These are phyloP conservation scores for Erysiphe pisi DNA, from an alignment of 2,329 filamentous ascomycete genomes.

Conservation along the genomic window DNA sequence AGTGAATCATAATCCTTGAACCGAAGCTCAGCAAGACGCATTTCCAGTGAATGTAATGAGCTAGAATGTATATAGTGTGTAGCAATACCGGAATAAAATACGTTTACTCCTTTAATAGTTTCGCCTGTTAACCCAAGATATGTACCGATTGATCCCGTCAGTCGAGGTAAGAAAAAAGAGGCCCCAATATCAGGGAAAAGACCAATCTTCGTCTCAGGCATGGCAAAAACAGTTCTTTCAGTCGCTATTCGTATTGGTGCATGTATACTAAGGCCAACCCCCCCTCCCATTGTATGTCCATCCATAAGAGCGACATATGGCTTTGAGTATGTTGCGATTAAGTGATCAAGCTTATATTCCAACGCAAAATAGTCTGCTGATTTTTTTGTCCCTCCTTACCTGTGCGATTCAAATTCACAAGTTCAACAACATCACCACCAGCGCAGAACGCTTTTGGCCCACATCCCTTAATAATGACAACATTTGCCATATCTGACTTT, in stretches of 20 bases:
- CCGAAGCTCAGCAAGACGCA: conserved; percentile 74
- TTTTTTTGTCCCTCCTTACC: conserved; percentile 58
- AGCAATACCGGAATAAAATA: conserved; percentile 81
- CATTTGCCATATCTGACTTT: conserved; percentile 86
- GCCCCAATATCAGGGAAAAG: conserved; percentile 98
- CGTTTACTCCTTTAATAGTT: conserved; percentile 68
- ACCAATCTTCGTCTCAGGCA: conserved; percentile 97
- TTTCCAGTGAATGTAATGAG: conserved; percentile 67
- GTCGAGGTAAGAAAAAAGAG: conserved; percentile 85
- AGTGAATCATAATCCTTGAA: conserved; percentile 68
- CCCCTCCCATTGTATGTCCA: conserved; percentile 96
- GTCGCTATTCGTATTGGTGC: conserved; percentile 95
- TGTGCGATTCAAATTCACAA: conserved; percentile 62
- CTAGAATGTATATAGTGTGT: conserved; percentile 96
- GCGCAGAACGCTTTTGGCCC: conserved; percentile 82
- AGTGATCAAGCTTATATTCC: conserved; percentile 93
- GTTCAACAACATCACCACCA: conserved; percentile 74
- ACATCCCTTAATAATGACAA: conserved; percentile 82
- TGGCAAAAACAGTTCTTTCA: conserved; percentile 88
- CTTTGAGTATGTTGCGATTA: conserved; percentile 87
- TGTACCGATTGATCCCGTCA: conserved; percentile 76
- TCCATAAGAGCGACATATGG: conserved; percentile 96
- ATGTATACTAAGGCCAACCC: conserved; percentile 86
- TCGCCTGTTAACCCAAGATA: conserved; percentile 91
- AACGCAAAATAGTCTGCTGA: conserved; percentile 81